Evolutionary conservation across 768 basidiomycete species (phyloP).

Genomic region (Tephrocybe sp.): DNA sequence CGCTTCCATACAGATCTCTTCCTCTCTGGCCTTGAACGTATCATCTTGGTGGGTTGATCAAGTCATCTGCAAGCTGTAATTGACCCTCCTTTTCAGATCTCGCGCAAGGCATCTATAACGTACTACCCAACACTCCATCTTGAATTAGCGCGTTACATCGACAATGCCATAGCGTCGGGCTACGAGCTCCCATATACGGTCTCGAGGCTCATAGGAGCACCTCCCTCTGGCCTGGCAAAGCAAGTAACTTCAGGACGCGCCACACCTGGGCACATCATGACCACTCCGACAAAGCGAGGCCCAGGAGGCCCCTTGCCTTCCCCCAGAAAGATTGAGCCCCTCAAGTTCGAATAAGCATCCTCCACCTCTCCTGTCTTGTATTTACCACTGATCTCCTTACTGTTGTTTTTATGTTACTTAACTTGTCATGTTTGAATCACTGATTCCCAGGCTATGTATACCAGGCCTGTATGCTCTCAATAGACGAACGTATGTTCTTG

Average conservation of each 20-base stretch:
- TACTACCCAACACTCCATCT: conserved; percentile 96
- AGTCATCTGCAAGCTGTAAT: no score
- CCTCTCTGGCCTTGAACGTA: conserved; percentile 87
- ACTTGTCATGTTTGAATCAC: background rate
- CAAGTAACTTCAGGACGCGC: conserved; percentile 27
- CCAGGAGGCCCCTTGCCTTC: conserved; percentile 37
- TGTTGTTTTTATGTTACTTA: background rate
- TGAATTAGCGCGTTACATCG: conserved; percentile 87
- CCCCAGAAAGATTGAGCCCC: conserved; percentile 42
- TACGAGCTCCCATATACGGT: conserved; percentile 83
- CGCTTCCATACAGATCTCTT: conserved; percentile 87
- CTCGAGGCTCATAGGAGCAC: conserved; percentile 75
- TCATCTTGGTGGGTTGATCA: conserved; percentile 67
- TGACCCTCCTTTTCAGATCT: conserved; percentile 53
- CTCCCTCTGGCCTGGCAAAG: conserved; percentile 65
- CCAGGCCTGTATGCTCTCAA: background rate
- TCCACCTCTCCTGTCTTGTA: conserved; percentile 1
- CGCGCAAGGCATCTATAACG: conserved; percentile 90
- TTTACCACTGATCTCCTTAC: conserved; percentile 10
- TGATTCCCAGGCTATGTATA: background rate
- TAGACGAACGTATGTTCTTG: background rate
- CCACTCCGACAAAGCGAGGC: conserved; percentile 26
- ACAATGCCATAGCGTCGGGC: conserved; percentile 60
- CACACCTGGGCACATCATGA: conserved; percentile 20
- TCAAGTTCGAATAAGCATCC: conserved; percentile 35